phyloP scores from a whole-genome alignment of 257 asterid genomes.

The Cruciata laevipes region DNA sequence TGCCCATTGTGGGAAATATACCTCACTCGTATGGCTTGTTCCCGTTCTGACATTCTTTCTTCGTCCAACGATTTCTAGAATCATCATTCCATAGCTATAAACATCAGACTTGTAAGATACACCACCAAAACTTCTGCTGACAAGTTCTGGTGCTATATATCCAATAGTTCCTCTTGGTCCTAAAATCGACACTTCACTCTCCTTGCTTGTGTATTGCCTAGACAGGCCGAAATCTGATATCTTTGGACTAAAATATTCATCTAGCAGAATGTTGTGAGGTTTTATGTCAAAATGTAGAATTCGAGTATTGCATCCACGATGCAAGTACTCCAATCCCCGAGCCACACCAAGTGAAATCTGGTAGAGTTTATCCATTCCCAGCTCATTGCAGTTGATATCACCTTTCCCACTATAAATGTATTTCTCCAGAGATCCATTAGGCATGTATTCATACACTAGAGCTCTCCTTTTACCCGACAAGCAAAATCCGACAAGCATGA shows the following conservation, averaged over 20 bases:
- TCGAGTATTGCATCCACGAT: constrained; percentile 23
- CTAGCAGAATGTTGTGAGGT: constrained; percentile 32
- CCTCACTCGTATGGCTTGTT: constrained; percentile 7
- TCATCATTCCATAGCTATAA: constrained; percentile 33
- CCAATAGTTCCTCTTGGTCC: constrained; percentile 27
- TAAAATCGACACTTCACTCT: constrained; percentile 18
- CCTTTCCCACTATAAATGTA: background rate
- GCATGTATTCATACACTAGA: constrained; percentile 31
- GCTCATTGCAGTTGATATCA: background rate
- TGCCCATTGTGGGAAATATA: constrained; percentile 25
- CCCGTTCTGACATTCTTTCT: background rate
- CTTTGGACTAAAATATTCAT: constrained; percentile 26
- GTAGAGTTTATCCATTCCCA: constrained; percentile 19
- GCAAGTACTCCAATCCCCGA: constrained; percentile 32
- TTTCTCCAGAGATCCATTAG: constrained; percentile 32
- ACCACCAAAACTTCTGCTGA: constrained; percentile 11
- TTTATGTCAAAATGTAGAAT: constrained; percentile 34
- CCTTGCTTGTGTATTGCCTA: constrained; percentile 15
- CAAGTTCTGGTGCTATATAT: constrained; percentile 29
- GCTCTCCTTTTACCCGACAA: constrained; percentile 12
- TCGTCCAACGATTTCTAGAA: constrained; percentile 27
- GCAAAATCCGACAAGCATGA: too few relatives aligned
- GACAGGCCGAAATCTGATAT: constrained; percentile 34
- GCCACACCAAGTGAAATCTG: constrained; percentile 24
- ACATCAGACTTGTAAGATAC: constrained; percentile 7